Conservation (phyloP, 495 filamentous ascomycete species). For the Neurospora sp. region DNA sequence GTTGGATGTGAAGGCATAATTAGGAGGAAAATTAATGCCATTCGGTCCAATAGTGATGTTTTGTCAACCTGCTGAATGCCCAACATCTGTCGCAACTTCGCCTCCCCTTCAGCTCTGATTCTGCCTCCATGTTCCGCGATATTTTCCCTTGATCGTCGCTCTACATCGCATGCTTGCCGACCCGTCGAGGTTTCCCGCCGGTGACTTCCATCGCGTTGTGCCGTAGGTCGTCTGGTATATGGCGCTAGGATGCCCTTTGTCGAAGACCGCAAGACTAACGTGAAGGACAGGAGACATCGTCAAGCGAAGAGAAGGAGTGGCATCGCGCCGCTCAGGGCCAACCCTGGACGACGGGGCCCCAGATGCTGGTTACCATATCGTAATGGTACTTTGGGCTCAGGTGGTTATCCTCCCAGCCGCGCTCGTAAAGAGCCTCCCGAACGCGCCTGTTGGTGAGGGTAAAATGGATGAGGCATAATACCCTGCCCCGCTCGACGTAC, state of each 20-base stretch:
- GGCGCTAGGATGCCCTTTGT: background rate
- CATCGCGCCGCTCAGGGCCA: background rate
- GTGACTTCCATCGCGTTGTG: background rate
- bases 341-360: background rate
- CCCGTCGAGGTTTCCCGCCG: background rate
- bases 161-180: background rate
- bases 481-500: background rate
- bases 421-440: background rate
- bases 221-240: background rate
- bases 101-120: background rate
- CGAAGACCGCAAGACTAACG: background rate
- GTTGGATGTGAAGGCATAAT: constrained; percentile 34
- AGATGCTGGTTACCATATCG: background rate
- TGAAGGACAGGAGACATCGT: background rate
- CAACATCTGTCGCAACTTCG: background rate
- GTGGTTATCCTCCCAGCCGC: background rate
- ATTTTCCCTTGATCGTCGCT: background rate
- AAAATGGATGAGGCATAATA: background rate
- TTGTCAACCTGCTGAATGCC: background rate
- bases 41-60: constrained; percentile 44
- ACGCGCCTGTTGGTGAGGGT: background rate
- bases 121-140: background rate
- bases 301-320: background rate
- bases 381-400: background rate
- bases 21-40: constrained; percentile 59